Evolutionary conservation across 345 rosid genomes (phyloP), one percentile per base, ranked within the genome.

Genomic region (Kernera saxatilis): DNA sequence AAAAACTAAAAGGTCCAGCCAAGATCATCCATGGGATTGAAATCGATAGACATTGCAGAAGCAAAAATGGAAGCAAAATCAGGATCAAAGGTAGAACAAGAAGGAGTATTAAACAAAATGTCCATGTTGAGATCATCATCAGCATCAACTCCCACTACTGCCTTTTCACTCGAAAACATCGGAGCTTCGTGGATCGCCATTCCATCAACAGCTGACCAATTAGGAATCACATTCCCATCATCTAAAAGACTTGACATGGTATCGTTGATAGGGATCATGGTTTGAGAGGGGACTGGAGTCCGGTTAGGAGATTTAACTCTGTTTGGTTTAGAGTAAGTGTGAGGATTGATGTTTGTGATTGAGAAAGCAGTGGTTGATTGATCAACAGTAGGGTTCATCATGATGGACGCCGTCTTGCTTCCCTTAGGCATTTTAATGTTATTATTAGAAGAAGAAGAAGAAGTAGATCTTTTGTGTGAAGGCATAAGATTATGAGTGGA

Each of bases 401-500:
- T 64, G 44, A 67, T 59, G 23, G 64, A 40, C 6, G 11, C 53
- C 5, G 22, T 48, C 45, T 69, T 77, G 33, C 12, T 61, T 77
- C 49, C 21, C 60, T 60, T 76, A 0, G 61, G 71, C n/a, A n/a
- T n/a, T n/a, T n/a, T n/a, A 11, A 27, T 50, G 5, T 18, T 53
- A 40, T 23, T 48, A 17, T 14, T 44, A n/a, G 46, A 21, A 54
- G 54, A 13, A 49, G 61, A n/a, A 9, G 51, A 41, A n/a, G 27
- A 33, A 21, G 49, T 3, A 29, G 72, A 69, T 63, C 78, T 73
- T 64, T 50, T 78, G 55, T 62, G 78, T 17, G 81, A 63, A 64
- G 76, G 77, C 61, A 83, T 71, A 12, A 77, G 64, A 49, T 76
- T 81, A 80, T 85, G 89, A 6, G 89, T 85, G 33, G 74, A 78